These are phyloP conservation scores for Rhynchospora tenuis DNA, from an alignment of 176 grass and related monocot species.

Conservation along the genomic window DNA sequence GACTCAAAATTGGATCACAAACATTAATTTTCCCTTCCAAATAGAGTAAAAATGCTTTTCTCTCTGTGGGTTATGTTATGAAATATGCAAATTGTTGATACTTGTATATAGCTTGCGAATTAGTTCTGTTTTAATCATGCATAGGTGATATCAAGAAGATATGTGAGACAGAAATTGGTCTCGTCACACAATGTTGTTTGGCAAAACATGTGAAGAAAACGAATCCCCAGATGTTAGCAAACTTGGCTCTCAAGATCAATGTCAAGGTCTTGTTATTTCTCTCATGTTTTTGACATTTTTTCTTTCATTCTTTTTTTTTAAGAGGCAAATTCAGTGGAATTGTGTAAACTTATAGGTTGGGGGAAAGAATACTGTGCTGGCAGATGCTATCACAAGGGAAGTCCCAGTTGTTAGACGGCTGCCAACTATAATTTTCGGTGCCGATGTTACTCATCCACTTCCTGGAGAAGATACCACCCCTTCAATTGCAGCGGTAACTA, in stretches of 20 bases:
- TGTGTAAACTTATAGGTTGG: conserved; percentile 28
- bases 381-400: conserved; percentile 28
- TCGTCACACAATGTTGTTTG: conserved; percentile 37
- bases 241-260: conserved; percentile 40
- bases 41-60: neutral
- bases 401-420: conserved; percentile 37
- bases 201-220: conserved; percentile 25
- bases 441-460: conserved; percentile 52
- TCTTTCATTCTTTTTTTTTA: neutral
- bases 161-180: conserved; percentile 39
- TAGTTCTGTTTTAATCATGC: neutral
- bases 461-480: conserved; percentile 48
- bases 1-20: neutral
- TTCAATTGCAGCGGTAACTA: conserved; percentile 48
- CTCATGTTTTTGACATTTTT: neutral
- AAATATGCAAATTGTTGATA: neutral
- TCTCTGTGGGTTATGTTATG: neutral
- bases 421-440: conserved; percentile 60
- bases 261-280: conserved; percentile 7
- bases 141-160: conserved; percentile 39
- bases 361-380: conserved; percentile 53
- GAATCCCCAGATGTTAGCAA: conserved; percentile 10
- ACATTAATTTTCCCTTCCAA: neutral
- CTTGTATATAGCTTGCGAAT: neutral
- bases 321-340: neutral